Conservation (phyloP, 2,329 filamentous ascomycete species). For the Hirsutella thompsonii region DNA sequence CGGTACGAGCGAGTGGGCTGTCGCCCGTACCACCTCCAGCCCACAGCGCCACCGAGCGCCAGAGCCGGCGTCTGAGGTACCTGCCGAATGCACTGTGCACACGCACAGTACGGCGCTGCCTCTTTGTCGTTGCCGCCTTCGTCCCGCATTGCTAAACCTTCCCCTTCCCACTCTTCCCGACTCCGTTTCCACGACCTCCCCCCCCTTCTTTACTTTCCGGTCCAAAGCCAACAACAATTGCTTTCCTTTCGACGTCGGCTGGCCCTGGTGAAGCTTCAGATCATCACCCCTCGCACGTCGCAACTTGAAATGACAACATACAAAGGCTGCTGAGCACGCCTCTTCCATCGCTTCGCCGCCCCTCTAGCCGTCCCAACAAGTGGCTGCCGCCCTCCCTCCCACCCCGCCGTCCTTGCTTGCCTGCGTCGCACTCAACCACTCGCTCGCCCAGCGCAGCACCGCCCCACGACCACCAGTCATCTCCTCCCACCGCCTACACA, state of each 20-base stretch:
- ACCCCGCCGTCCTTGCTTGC: constrained; percentile 1
- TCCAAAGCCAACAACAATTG: constrained; percentile 12
- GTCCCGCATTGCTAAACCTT: constrained; percentile 9
- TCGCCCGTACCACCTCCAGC: background rate
- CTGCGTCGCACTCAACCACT: constrained; percentile 3
- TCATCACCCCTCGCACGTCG: constrained; percentile 8
- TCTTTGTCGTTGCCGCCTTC: constrained; percentile 4
- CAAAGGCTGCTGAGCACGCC: constrained; percentile 14
- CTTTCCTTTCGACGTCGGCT: constrained; percentile 15
- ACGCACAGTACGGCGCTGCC: constrained; percentile 4
- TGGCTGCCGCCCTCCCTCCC: background rate
- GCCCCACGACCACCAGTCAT: constrained; percentile 5
- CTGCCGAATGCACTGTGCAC: constrained; percentile 2
- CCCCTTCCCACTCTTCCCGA: constrained; percentile 5
- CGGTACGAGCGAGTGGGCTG: background rate
- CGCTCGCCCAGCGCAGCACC: constrained; percentile 3
- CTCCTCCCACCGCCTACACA: background rate
- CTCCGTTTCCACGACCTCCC: constrained; percentile 6
- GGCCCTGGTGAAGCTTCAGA: constrained; percentile 15
- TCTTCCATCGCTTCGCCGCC: constrained; percentile 10
- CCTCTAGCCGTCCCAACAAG: constrained; percentile 5
- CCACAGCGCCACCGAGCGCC: constrained; percentile 3
- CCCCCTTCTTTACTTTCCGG: constrained; percentile 7
- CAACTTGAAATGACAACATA: constrained; percentile 16
- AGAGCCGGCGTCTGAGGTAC: constrained; percentile 2